Evolutionary conservation across 1,139 yeast species (phyloP).

Genomic region (Diutina neorugosa): DNA sequence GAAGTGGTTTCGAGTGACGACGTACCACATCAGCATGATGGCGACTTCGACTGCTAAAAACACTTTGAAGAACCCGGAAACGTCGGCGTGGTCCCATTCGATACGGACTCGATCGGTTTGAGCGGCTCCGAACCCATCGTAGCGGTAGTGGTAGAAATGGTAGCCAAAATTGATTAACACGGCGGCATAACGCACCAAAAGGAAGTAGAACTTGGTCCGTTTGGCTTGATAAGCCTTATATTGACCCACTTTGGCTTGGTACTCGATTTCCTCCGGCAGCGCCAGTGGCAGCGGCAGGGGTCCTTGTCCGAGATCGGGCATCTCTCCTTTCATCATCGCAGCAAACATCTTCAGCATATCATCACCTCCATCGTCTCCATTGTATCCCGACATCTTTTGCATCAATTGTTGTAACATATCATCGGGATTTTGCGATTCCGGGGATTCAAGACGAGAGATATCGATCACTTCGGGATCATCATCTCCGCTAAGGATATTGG

Average conservation of each 20-base stretch:
- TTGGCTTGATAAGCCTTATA: not conserved
- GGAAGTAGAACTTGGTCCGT: not conserved
- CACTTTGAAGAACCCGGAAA: not conserved
- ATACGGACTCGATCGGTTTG: not conserved
- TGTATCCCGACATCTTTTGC: not conserved
- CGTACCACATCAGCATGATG: not conserved
- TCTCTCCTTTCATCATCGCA: not conserved
- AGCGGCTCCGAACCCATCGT: not conserved
- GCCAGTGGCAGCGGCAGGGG: not conserved
- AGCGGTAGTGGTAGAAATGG: not conserved
- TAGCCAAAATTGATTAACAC: not conserved
- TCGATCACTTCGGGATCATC: not conserved
- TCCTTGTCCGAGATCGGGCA: not conserved
- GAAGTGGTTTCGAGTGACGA: not conserved
- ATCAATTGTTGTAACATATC: not conserved
- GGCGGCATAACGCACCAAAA: not conserved
- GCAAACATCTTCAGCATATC: conserved; percentile 1
- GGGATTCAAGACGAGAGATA: not conserved
- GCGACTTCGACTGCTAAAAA: not conserved
- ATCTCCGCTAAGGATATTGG: not conserved
- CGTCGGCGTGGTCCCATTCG: not conserved
- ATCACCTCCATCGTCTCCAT: not conserved
- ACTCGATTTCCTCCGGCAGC: conserved; percentile 1
- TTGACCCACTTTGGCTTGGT: not conserved
- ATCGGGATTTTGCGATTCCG: not conserved